Evolutionary conservation across 805 yeast species (phyloP).

Genomic region (Diddensiella santjacobensis): DNA sequence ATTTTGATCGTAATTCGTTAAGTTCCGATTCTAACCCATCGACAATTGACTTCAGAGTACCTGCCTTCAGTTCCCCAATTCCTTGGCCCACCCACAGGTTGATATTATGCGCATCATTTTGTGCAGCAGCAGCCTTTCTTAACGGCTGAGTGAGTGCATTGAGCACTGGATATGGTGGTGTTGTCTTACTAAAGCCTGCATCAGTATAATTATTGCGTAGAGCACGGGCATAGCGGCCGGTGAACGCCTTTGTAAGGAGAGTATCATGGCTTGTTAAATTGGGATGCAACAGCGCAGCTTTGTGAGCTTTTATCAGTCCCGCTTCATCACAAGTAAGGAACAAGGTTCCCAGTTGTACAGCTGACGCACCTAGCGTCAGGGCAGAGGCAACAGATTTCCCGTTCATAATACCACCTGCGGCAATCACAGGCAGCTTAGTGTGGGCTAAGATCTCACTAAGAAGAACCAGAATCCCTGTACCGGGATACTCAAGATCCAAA

Average conservation of each 20-base stretch:
- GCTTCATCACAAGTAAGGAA: conserved; percentile 41
- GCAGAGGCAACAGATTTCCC: conserved; percentile 32
- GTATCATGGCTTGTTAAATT: conserved; percentile 16
- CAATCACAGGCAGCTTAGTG: conserved; percentile 32
- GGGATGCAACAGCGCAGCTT: conserved; percentile 8
- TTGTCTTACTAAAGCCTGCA: conserved; percentile 4
- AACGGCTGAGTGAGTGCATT: conserved; percentile 24
- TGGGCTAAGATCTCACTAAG: conserved; percentile 24
- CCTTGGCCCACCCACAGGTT: conserved; percentile 23
- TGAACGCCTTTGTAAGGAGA: conserved; percentile 20
- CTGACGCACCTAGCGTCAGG: conserved; percentile 44
- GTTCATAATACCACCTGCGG: conserved; percentile 53
- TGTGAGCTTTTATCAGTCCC: conserved; percentile 17
- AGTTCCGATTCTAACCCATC: not conserved
- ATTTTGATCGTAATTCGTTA: too few species aligned
- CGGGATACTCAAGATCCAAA: conserved; percentile 34
- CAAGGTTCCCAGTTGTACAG: conserved; percentile 54
- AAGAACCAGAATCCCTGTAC: conserved; percentile 30
- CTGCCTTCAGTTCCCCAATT: conserved; percentile 9
- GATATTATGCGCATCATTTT: conserved; percentile 7
- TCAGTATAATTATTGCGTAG: conserved; percentile 16
- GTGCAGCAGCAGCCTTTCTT: conserved; percentile 14
- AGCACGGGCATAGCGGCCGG: conserved; percentile 25
- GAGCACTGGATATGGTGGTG: conserved; percentile 23
- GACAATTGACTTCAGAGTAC: not conserved